Evolutionary conservation across 371 early-diverging fungal species (phyloP), one percentile per base, ranked within the genome.

Genomic region (Rhizomucor miehei): DNA sequence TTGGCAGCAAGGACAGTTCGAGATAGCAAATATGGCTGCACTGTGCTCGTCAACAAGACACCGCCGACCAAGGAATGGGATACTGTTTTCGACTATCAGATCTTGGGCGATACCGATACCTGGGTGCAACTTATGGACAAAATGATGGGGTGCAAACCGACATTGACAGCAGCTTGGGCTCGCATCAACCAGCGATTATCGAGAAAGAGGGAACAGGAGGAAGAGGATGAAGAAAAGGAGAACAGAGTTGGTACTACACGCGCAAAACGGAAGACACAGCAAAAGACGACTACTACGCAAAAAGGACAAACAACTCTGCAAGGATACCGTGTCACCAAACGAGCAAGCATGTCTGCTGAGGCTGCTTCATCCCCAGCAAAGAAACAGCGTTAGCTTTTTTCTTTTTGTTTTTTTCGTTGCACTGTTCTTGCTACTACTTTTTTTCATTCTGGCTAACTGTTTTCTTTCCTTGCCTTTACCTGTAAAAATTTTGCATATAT

Each of bases 81-180:
- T 10, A 81, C 74, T 6, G 73, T 94, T 2, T 89, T 97, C 73
- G 96, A 96, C 63, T 92, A 91, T 65, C 88, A 89, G 63, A 72
- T 97, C 17, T 57, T 90, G 29, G 92, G 93, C 39, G 83, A 86
- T 44, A 80, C 88, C 3, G 95, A 97, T 54, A 79, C 71, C 19
- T 85, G 86, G 86, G 85, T 81, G 1, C 2, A 24, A 0, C 48
- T 56, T 41, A 59, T 52, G 19, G 53, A 59, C 41, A 20, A 17
- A 17, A 59, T 48, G 38, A 13, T 59, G 23, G 16, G 47, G 40
- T 48, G 52, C 36, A 47, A 47, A 8, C 43, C 52, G 21, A 19
- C 47, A 9, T n/a, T 62, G 12, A 39, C 57, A 17, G 53, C 53
- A 12, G 59, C 53, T 21, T 52, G 49, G 49, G 20, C 40, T 5